These are phyloP conservation scores for Suillus clintonianus DNA, from an alignment of 768 basidiomycete species.

Conservation along the genomic window DNA sequence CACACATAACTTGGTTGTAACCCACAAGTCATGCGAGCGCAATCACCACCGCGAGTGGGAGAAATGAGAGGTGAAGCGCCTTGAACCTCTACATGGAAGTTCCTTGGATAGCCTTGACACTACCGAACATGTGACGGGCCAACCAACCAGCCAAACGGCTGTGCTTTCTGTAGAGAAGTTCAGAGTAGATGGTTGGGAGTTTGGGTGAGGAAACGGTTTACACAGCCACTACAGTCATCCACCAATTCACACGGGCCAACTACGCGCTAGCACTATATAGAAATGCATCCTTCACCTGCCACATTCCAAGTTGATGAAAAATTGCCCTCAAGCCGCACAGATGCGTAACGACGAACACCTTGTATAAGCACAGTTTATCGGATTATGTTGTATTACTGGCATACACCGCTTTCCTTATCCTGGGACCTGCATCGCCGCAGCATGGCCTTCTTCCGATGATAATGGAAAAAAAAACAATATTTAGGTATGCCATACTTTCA, in stretches of 20 bases:
- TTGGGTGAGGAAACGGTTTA: neutral
- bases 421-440: constrained; percentile 4
- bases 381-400: neutral
- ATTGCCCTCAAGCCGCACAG: neutral
- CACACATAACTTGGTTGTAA: neutral
- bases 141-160: neutral
- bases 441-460: constrained; percentile 5
- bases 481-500: neutral
- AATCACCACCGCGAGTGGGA: neutral
- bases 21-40: neutral
- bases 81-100: neutral
- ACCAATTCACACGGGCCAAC: neutral
- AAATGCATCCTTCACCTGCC: neutral
- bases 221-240: neutral
- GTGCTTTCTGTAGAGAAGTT: neutral
- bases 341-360: neutral
- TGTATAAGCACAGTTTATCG: neutral
- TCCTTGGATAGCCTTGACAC: neutral
- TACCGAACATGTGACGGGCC: neutral
- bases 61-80: neutral
- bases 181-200: constrained; percentile 3
- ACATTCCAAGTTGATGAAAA: neutral
- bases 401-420: neutral
- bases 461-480: neutral
- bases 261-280: neutral